Conservation (phyloP, 768 basidiomycete species). For the Krasilnikovozyma curviuscula region DNA sequence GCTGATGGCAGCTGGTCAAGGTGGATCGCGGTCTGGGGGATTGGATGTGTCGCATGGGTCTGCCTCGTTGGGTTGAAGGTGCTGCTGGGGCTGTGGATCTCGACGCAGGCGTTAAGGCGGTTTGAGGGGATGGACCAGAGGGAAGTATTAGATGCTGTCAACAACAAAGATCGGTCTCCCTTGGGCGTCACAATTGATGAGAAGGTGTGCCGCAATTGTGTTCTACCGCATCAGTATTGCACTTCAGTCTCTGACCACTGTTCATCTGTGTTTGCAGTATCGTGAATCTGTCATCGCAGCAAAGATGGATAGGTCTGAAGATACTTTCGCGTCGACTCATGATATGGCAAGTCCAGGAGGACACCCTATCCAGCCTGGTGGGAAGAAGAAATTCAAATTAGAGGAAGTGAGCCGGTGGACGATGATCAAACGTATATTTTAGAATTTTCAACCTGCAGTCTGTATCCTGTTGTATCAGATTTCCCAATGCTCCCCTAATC, state of each 20-base stretch:
- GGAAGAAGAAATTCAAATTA: slow-evolving; percentile 44
- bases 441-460: neutral
- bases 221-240: neutral
- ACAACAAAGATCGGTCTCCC: slow-evolving; percentile 74
- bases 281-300: slow-evolving; percentile 28
- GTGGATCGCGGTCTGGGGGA: slow-evolving; percentile 27
- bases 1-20: slow-evolving; percentile 12
- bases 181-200: slow-evolving; percentile 82
- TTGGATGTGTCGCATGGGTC: slow-evolving; percentile 47
- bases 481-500: neutral
- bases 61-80: slow-evolving; percentile 71
- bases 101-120: slow-evolving; percentile 61
- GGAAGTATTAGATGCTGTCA: slow-evolving; percentile 51
- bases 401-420: slow-evolving; percentile 86
- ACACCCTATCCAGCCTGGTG: slow-evolving; percentile 11
- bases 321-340: neutral
- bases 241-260: slow-evolving; percentile 29
- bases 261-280: slow-evolving; percentile 24
- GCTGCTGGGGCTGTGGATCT: slow-evolving; percentile 71
- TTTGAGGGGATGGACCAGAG: slow-evolving; percentile 56
- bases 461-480: neutral
- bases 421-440: slow-evolving; percentile 87
- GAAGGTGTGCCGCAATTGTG: slow-evolving; percentile 33
- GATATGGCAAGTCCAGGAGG: slow-evolving; percentile 30
- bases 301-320: slow-evolving; percentile 36